Evolutionary conservation across 192 early-diverging fungal species (phyloP).

Genomic region (Coemansia sp.): DNA sequence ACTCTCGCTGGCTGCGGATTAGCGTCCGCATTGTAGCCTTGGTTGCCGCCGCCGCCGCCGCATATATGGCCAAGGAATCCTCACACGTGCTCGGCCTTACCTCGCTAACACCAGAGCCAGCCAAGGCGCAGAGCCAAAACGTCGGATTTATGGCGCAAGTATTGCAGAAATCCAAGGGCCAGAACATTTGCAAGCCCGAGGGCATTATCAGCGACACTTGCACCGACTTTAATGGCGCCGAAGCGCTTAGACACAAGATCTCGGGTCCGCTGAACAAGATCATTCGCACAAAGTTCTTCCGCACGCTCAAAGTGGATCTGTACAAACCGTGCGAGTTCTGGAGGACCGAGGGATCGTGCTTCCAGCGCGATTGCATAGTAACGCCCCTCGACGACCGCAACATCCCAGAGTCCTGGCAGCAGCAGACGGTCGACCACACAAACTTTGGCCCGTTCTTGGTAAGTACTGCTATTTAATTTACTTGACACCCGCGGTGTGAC

Average conservation of each 20-base stretch:
- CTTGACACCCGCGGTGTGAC: constrained; percentile 18
- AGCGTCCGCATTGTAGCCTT: constrained; percentile 35
- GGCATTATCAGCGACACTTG: constrained; percentile 50
- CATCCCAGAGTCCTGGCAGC: constrained; percentile 59
- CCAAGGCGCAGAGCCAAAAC: constrained; percentile 41
- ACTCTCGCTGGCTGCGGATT: constrained; percentile 35
- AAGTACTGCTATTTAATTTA: constrained; percentile 16
- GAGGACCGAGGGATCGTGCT: constrained; percentile 81
- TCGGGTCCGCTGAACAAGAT: constrained; percentile 70
- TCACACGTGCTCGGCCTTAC: constrained; percentile 39
- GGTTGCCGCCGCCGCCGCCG: constrained; percentile 35
- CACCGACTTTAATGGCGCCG: constrained; percentile 74
- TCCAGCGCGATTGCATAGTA: constrained; percentile 84
- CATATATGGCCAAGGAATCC: constrained; percentile 51
- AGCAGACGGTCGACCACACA: constrained; percentile 69
- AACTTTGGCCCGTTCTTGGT: constrained; percentile 64
- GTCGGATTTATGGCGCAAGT: constrained; percentile 58
- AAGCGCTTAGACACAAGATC: constrained; percentile 75
- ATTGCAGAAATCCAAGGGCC: constrained; percentile 54
- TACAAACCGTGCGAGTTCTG: constrained; percentile 91
- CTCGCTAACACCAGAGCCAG: constrained; percentile 3
- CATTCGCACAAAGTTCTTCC: constrained; percentile 85
- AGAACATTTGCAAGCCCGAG: constrained; percentile 62
- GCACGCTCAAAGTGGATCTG: constrained; percentile 89
- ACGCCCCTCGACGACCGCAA: constrained; percentile 74